Conservation (phyloP, 1,284 basidiomycete species). For the Lignosus rhinocerotis region DNA sequence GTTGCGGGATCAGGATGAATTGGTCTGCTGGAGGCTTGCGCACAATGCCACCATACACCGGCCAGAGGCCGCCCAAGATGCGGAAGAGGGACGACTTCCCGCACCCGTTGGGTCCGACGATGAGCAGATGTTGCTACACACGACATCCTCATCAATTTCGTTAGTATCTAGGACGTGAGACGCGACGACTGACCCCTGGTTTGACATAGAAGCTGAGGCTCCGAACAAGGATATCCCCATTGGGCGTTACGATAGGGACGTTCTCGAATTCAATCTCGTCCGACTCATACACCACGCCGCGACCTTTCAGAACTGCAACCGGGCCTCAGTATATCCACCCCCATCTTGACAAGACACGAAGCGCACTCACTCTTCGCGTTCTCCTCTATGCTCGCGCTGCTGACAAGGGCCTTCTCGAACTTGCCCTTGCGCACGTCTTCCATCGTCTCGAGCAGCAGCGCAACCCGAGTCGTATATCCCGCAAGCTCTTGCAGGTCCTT, state of each 20-base stretch:
- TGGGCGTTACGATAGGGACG: constrained; percentile 95
- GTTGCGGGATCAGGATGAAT: constrained; percentile 95
- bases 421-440: constrained; percentile 82
- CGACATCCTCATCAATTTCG: neutral
- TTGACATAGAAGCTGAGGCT: constrained; percentile 89
- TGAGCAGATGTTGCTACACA: constrained; percentile 80
- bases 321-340: neutral
- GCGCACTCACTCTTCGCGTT: constrained; percentile 70
- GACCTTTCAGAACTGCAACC: constrained; percentile 69
- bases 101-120: constrained; percentile 91
- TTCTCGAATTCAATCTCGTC: constrained; percentile 90
- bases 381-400: constrained; percentile 74
- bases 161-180: neutral
- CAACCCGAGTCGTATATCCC: constrained; percentile 93
- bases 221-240: constrained; percentile 88
- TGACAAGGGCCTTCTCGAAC: constrained; percentile 88
- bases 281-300: constrained; percentile 81
- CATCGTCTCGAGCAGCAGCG: constrained; percentile 90
- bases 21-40: constrained; percentile 88
- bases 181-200: constrained; percentile 67
- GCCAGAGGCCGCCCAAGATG: constrained; percentile 96
- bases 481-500: constrained; percentile 95
- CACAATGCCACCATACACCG: constrained; percentile 93
- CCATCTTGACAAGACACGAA: neutral
- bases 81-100: constrained; percentile 93